phyloP scores from a whole-genome alignment of 306 rosid species.

The Acmispon strigosus region DNA sequence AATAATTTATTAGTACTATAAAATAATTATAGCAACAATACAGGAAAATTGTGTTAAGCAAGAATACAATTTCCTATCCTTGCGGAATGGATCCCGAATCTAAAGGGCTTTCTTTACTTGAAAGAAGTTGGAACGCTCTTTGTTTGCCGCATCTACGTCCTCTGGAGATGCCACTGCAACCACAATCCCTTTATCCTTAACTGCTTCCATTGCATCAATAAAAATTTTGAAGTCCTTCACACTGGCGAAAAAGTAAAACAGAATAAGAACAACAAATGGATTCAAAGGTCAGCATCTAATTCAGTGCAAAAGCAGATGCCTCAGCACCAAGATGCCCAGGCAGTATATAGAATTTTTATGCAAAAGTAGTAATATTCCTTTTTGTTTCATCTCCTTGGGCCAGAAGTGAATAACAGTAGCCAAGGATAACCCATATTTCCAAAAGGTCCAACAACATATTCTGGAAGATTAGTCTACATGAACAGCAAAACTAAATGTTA shows the following conservation, averaged over 20 bases:
- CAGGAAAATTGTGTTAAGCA: background rate
- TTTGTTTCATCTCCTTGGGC: background rate
- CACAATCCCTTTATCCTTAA: constrained; percentile 75
- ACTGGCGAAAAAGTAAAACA: constrained; percentile 34
- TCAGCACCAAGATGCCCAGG: background rate
- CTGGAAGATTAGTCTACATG: background rate
- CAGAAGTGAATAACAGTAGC: background rate
- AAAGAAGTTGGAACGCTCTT: constrained; percentile 58
- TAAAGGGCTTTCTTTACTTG: constrained; percentile 82
- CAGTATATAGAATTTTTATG: constrained; percentile 7
- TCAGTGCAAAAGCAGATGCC: background rate
- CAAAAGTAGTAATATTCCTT: constrained; percentile 7
- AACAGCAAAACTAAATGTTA: background rate
- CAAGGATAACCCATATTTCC: background rate
- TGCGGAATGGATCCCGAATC: background rate
- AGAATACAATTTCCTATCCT: background rate
- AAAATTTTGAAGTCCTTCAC: constrained; percentile 85
- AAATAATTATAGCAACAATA: background rate
- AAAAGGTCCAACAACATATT: background rate
- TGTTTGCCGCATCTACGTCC: constrained; percentile 71
- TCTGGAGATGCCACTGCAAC: constrained; percentile 95
- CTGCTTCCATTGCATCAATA: constrained; percentile 60
- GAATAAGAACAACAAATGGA: background rate
- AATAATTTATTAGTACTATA: background rate
- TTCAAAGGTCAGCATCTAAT: no score